Evolutionary conservation across 2,329 filamentous ascomycete species (phyloP).

Genomic region (Hymenoscyphus albidus): DNA sequence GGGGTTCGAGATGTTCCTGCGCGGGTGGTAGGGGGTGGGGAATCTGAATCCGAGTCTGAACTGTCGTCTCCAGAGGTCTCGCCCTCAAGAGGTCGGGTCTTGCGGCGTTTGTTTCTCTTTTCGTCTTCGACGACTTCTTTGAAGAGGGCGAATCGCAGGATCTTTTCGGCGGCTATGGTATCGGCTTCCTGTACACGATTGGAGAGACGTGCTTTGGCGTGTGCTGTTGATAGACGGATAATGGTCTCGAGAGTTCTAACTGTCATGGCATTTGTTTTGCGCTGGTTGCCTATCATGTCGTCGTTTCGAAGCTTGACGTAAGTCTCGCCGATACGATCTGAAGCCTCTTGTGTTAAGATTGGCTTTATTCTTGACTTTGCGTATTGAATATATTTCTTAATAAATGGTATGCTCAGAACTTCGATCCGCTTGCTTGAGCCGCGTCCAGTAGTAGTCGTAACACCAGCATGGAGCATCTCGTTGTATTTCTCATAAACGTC

Average conservation of each 20-base stretch:
- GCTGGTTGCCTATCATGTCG: slow-evolving; percentile 89
- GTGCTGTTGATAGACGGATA: slow-evolving; percentile 95
- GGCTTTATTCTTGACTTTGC: slow-evolving; percentile 90
- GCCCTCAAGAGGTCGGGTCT: slow-evolving; percentile 55
- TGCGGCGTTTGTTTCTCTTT: slow-evolving; percentile 78
- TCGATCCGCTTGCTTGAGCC: slow-evolving; percentile 74
- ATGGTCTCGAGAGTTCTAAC: slow-evolving; percentile 95
- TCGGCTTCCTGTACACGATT: slow-evolving; percentile 86
- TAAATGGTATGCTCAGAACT: slow-evolving; percentile 92
- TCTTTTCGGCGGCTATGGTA: slow-evolving; percentile 80
- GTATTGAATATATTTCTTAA: slow-evolving; percentile 99
- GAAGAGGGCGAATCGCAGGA: slow-evolving; percentile 92
- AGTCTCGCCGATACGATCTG: slow-evolving; percentile 84
- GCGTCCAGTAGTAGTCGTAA: slow-evolving; percentile 70
- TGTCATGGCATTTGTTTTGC: slow-evolving; percentile 90
- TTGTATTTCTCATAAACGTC: slow-evolving; percentile 97
- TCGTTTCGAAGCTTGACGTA: slow-evolving; percentile 95
- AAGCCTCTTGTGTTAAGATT: slow-evolving; percentile 82
- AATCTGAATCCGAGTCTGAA: slow-evolving; percentile 43
- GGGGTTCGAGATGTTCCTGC: slow-evolving; percentile 32
- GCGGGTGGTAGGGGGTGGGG: slow-evolving; percentile 28
- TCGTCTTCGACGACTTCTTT: slow-evolving; percentile 84
- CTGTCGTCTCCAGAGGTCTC: slow-evolving; percentile 60
- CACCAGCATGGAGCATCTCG: slow-evolving; percentile 89
- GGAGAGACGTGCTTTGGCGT: slow-evolving; percentile 88